These are phyloP conservation scores for Fusarium xyrophilum DNA, from an alignment of 2,329 filamentous ascomycete species.

Conservation along the genomic window DNA sequence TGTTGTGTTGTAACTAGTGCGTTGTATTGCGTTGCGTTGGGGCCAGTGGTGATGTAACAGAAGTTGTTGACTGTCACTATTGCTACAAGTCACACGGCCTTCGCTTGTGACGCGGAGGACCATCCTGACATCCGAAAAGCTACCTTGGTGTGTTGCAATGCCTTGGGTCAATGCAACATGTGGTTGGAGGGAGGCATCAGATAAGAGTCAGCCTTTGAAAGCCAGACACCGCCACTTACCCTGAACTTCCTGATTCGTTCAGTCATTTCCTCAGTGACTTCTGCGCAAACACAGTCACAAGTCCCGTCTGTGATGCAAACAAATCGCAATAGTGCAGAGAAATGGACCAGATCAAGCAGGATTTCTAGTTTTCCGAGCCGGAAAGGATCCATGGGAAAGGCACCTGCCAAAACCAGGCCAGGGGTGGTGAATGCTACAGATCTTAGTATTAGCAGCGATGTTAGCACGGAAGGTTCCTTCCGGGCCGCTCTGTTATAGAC, in stretches of 20 bases:
- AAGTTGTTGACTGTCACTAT: background rate
- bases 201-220: background rate
- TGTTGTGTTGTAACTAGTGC: background rate
- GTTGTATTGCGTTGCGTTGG: background rate
- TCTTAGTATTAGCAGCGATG: background rate
- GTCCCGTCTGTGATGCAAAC: background rate
- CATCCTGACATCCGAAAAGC: background rate
- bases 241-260: constrained; percentile 6
- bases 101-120: constrained; percentile 29
- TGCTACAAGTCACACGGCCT: constrained; percentile 28
- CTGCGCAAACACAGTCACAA: background rate
- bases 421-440: background rate
- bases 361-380: background rate
- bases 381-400: background rate
- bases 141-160: background rate
- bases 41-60: background rate
- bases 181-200: background rate
- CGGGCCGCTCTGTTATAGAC: background rate
- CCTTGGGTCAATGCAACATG: background rate
- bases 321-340: background rate
- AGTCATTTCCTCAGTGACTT: constrained; percentile 13
- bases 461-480: background rate
- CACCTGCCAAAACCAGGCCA: background rate
- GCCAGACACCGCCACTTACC: background rate
- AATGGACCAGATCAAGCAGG: background rate